Percentiles rank a stretch among this genome's conserved stretches.
Conservation (phyloP, 176 grass and related monocot species). For the Cenchrus purpureus region DNA sequence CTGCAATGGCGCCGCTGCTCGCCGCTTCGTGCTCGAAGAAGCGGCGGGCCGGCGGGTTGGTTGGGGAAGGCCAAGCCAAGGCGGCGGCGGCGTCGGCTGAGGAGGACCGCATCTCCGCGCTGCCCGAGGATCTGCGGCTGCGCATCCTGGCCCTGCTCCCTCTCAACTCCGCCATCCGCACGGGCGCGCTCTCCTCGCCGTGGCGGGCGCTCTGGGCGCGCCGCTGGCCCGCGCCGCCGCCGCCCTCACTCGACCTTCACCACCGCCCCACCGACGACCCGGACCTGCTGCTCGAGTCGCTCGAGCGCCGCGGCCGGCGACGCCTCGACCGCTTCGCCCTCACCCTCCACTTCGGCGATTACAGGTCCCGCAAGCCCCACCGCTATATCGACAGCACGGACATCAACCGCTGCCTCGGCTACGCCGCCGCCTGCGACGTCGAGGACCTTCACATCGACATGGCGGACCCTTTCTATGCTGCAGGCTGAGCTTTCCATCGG, state of each 20-base stretch:
- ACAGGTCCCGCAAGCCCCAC: no score
- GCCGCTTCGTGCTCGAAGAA: no score
- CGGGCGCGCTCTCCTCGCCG: neutral
- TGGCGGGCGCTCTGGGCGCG: constrained; percentile 24
- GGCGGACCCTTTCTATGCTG: neutral
- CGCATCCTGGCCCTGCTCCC: constrained; percentile 20
- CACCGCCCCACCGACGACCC: neutral
- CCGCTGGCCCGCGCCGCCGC: constrained; percentile 10
- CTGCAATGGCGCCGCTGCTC: no score
- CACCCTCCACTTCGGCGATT: constrained; percentile 14
- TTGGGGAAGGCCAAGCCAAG: no score
- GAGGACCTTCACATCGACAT: constrained; percentile 48
- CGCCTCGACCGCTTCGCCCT: constrained; percentile 43
- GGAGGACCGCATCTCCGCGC: neutral
- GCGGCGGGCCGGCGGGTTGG: no score
- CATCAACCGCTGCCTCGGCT: neutral
- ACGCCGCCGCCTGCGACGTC: constrained; percentile 17
- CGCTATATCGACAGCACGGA: constrained; percentile 43
- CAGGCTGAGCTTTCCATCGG: constrained; percentile 19
- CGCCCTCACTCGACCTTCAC: constrained; percentile 27
- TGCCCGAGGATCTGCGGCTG: constrained; percentile 24
- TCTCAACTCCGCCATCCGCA: constrained; percentile 19
- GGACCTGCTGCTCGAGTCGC: neutral
- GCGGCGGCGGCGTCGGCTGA: neutral
- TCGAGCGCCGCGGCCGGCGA: neutral